Evolutionary conservation across 768 basidiomycete genomes (phyloP), one percentile per base, ranked within the genome.

Genomic region (Daedaleopsis nitida): DNA sequence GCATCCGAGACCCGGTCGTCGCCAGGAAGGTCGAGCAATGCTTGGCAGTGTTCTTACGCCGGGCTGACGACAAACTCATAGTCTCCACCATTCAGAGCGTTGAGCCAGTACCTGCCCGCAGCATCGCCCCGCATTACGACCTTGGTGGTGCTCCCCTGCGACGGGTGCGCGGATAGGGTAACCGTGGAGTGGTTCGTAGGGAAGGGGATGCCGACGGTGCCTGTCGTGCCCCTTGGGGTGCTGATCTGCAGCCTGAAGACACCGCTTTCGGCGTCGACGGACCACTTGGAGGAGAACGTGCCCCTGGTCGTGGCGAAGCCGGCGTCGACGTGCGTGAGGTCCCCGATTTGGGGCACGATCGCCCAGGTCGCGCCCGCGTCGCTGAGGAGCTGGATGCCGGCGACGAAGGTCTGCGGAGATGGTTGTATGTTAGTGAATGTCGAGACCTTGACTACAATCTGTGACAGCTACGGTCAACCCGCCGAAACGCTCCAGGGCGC

Each of bases 271-370:
- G 11, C 38, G 0, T 24, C 45, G 17, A 14, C 38, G 0, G 50
- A 32, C 62, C 62, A 64, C 55, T 59, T 64, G 10, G 62, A 59
- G 49, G 62, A 59, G 62, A 64, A 59, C 16, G 21, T 27, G 48
- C 62, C 62, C 19, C 51, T 44, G 37, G 54, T 16, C 14, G 62
- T 64, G 12, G 58, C 52, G 50, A 64, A 64, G 55, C 62, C 62
- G 8, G 58, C 45, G 58, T 64, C 62, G 19, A 57, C 62, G 37
- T 52, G n/a, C 21, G 58, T 24, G 44, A 64, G 55, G 39, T 64
- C 58, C 10, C 58, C 62, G 1, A 37, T 39, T 21, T 64, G 62
- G 11, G 62, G 62, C 6, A 32, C 58, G 24, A 64, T 59, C 14
- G 55, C 38, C 62, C 62, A 64, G 14, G 58, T 64, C 43, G 58